A percentile compares a stretch with the other conserved stretches of the same genome.
Evolutionary conservation across 495 filamentous ascomycete genomes (phyloP).

Genomic region (Aspergillus kassunensis): DNA sequence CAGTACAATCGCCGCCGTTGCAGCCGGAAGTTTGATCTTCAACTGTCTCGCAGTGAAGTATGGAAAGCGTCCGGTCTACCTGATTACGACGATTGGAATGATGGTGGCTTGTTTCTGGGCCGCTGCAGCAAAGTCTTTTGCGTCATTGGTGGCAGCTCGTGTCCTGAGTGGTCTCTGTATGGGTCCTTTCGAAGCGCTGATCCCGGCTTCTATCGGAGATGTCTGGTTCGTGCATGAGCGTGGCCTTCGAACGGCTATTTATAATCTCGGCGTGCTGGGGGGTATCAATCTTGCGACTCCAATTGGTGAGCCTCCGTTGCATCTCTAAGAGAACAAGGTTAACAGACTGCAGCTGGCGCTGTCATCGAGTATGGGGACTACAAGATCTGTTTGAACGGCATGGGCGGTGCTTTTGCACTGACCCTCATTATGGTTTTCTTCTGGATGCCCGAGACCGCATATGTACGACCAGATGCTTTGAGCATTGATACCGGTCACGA

Average conservation of each 20-base stretch:
- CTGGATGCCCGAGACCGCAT: slow-evolving; percentile 44
- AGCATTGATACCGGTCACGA: slow-evolving; percentile 36
- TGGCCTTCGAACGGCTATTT: slow-evolving; percentile 60
- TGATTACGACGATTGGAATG: slow-evolving; percentile 54
- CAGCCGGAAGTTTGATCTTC: slow-evolving; percentile 53
- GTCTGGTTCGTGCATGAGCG: slow-evolving; percentile 60
- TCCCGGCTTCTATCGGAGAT: slow-evolving; percentile 28
- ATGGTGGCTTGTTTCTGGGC: slow-evolving; percentile 59
- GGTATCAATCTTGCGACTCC: slow-evolving; percentile 41
- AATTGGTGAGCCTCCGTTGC: slow-evolving; percentile 28
- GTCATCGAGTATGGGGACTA: slow-evolving; percentile 31
- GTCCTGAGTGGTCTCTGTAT: slow-evolving; percentile 32
- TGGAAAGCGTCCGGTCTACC: slow-evolving; percentile 61
- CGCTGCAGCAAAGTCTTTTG: slow-evolving; percentile 50
- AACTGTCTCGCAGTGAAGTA: slow-evolving; percentile 62
- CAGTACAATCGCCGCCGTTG: slow-evolving; percentile 37
- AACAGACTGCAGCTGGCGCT: slow-evolving; percentile 23
- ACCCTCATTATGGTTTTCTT: slow-evolving; percentile 35
- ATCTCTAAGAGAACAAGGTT: neutral
- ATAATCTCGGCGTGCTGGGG: slow-evolving; percentile 57
- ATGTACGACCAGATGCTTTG: slow-evolving; percentile 25
- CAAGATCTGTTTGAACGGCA: slow-evolving; percentile 29
- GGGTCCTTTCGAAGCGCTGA: slow-evolving; percentile 29
- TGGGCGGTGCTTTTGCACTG: slow-evolving; percentile 40
- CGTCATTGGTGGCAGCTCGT: slow-evolving; percentile 53